These are phyloP conservation scores for Apiospora kogelbergensis DNA, from an alignment of 2,329 filamentous ascomycete species.

Conservation along the genomic window DNA sequence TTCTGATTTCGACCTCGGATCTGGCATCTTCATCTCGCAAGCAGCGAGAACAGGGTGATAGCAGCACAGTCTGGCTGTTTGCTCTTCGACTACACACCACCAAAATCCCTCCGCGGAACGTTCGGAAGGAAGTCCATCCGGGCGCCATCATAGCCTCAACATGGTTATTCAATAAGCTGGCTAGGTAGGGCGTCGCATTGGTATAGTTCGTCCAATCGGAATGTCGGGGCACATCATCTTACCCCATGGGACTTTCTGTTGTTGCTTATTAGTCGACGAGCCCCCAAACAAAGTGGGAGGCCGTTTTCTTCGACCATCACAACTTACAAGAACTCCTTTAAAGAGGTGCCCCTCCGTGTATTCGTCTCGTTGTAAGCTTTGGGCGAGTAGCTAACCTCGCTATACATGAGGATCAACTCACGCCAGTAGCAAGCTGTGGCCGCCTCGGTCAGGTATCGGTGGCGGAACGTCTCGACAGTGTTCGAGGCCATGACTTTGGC, in stretches of 20 bases:
- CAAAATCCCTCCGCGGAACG: neutral
- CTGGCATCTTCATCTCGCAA: neutral
- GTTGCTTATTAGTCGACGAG: neutral
- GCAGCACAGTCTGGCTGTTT: neutral
- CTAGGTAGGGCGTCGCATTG: neutral
- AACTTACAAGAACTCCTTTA: neutral
- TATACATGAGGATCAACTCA: neutral
- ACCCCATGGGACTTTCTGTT: neutral
- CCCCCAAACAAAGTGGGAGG: neutral
- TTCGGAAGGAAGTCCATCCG: neutral
- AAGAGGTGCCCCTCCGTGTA: neutral
- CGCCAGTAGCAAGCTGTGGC: conserved; percentile 4
- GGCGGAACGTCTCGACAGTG: conserved; percentile 9
- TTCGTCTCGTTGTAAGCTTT: neutral
- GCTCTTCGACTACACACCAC: neutral
- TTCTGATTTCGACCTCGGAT: neutral
- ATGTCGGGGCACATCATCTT: neutral
- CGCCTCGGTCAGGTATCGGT: conserved; percentile 4
- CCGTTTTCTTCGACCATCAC: neutral
- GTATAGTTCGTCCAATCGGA: too few relatives aligned
- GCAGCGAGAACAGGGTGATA: neutral
- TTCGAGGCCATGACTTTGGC: neutral
- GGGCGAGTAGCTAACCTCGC: neutral
- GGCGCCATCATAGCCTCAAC: neutral
- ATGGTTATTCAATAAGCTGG: neutral